phyloP scores from a whole-genome alignment of 352 stramenopile genomes.

The Saprolegnia parasitica region DNA sequence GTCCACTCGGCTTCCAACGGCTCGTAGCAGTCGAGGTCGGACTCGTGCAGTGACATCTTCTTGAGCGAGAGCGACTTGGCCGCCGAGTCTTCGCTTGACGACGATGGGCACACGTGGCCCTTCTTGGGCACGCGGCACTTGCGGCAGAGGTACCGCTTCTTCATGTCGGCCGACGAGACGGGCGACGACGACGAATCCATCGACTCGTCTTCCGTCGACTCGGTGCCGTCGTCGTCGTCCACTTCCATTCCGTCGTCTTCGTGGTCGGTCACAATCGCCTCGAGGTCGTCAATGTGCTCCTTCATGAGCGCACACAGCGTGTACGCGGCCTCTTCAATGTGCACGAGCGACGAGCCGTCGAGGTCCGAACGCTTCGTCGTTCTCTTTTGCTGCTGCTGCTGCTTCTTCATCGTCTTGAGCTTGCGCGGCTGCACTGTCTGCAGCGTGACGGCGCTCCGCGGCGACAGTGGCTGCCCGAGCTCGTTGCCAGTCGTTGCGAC shows the following conservation, averaged over 20 bases:
- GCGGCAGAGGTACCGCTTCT: constrained; percentile 29
- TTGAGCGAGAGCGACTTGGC: neutral
- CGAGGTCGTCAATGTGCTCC: constrained; percentile 26
- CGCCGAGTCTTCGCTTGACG: neutral
- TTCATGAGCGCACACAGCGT: constrained; percentile 28
- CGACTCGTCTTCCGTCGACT: constrained; percentile 10
- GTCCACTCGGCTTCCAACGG: constrained; percentile 15
- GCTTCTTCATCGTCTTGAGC: constrained; percentile 1
- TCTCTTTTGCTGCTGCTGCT: neutral
- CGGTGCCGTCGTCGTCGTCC: constrained; percentile 1
- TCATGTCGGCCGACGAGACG: constrained; percentile 7
- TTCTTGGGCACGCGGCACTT: constrained; percentile 31
- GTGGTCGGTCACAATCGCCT: constrained; percentile 10
- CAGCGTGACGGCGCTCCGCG: neutral
- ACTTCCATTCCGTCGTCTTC: constrained; percentile 5
- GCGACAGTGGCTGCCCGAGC: too few species aligned
- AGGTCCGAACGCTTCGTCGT: neutral
- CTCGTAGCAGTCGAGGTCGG: constrained; percentile 4
- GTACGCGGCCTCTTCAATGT: constrained; percentile 29
- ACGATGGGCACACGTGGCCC: constrained; percentile 22
- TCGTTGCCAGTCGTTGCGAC: neutral
- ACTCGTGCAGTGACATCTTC: constrained; percentile 12
- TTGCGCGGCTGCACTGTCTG: neutral
- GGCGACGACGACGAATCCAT: neutral
- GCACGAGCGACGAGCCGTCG: neutral